These are phyloP conservation scores for Myxozyma monticola DNA, from an alignment of 805 yeast genomes.

Conservation along the genomic window DNA sequence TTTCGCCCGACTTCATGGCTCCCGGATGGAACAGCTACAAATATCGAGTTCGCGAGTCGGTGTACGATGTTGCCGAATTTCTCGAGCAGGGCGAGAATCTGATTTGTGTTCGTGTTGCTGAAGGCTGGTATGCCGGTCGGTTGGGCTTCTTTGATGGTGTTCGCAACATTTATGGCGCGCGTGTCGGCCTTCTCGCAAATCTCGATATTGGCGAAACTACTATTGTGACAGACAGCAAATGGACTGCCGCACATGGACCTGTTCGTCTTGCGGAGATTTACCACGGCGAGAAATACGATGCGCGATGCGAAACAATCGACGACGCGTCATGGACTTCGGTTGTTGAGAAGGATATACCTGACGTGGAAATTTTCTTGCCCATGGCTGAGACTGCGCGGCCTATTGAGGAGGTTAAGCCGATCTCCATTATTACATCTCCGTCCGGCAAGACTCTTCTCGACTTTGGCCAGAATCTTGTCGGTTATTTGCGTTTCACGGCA, in stretches of 20 bases:
- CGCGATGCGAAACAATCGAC: constrained; percentile 32
- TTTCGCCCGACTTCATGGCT: constrained; percentile 32
- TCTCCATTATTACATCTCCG: constrained; percentile 24
- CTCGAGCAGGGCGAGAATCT: constrained; percentile 25
- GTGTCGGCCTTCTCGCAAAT: constrained; percentile 26
- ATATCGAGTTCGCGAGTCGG: constrained; percentile 32
- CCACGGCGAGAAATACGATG: constrained; percentile 36
- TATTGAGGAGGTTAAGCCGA: constrained; percentile 28
- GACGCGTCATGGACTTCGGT: constrained; percentile 26
- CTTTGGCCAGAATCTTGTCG: constrained; percentile 36
- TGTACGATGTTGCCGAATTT: constrained; percentile 31
- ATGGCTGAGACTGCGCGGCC: constrained; percentile 27
- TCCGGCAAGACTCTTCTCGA: constrained; percentile 34
- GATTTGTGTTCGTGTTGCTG: constrained; percentile 33
- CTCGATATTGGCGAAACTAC: background rate
- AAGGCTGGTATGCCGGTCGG: constrained; percentile 37
- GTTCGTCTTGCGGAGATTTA: constrained; percentile 32
- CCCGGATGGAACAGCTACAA: constrained; percentile 38
- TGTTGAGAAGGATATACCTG: constrained; percentile 5
- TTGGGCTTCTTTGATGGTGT: constrained; percentile 36
- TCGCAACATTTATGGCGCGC: constrained; percentile 33
- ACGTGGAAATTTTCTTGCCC: constrained; percentile 11
- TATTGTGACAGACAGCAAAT: constrained; percentile 31
- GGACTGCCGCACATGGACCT: constrained; percentile 33
- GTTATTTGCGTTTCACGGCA: constrained; percentile 26